Percentiles rank a stretch among this genome's conserved stretches.
Conservation (phyloP, 2,329 filamentous ascomycete genomes). For the Myriangium duriaei region DNA sequence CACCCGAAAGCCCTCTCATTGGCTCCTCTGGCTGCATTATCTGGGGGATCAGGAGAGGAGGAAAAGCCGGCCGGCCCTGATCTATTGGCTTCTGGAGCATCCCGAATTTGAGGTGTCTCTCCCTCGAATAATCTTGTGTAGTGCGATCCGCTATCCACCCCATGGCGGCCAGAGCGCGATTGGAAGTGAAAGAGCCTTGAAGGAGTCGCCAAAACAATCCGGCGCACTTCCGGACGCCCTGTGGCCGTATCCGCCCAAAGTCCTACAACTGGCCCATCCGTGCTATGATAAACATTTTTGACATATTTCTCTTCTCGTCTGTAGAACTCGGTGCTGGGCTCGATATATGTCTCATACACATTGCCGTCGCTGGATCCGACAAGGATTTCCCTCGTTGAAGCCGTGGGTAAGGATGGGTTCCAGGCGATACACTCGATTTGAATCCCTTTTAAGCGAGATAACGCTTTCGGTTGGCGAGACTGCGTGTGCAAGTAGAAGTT, state of each 20-base stretch:
- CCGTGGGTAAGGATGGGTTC: constrained; percentile 86
- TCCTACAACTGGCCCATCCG: constrained; percentile 73
- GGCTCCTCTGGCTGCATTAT: constrained; percentile 33
- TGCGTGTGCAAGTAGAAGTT: constrained; percentile 98
- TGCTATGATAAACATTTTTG: constrained; percentile 68
- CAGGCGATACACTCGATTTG: constrained; percentile 82
- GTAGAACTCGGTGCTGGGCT: constrained; percentile 90
- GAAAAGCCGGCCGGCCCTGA: constrained; percentile 52
- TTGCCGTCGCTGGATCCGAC: constrained; percentile 87
- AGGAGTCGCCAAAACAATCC: constrained; percentile 70
- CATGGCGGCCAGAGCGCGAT: constrained; percentile 60
- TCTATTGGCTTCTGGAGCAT: constrained; percentile 48
- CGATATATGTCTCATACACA: constrained; percentile 89
- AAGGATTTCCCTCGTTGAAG: constrained; percentile 87
- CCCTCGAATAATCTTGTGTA: constrained; percentile 81
- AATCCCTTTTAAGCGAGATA: constrained; percentile 74
- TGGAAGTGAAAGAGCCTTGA: constrained; percentile 68
- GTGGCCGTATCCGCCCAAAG: constrained; percentile 68
- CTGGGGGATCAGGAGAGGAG: constrained; percentile 59
- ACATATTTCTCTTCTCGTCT: constrained; percentile 87
- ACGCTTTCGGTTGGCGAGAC: constrained; percentile 70
- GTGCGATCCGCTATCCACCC: constrained; percentile 67
- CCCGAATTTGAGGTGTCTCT: constrained; percentile 67
- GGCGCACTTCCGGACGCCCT: constrained; percentile 56
- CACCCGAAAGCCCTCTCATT: constrained; percentile 71